phyloP scores from a whole-genome alignment of 1,139 yeast genomes.

The Waltiozyma solani region DNA sequence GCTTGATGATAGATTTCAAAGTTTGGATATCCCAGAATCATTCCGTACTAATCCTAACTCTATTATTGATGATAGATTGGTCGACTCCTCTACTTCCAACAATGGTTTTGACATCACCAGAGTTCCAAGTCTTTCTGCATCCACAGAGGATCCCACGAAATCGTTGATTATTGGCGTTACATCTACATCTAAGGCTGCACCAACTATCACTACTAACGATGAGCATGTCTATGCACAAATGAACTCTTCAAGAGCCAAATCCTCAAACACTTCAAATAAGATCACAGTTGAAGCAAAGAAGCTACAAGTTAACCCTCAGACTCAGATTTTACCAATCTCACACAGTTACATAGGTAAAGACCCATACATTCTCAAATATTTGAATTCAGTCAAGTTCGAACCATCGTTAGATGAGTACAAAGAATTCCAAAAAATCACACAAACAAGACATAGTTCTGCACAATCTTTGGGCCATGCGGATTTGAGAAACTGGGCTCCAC shows the following conservation, averaged over 20 bases:
- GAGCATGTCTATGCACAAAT: constrained; percentile 58
- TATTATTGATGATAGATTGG: background rate
- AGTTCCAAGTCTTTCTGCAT: constrained; percentile 3
- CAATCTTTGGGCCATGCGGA: no score
- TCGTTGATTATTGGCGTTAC: constrained; percentile 21
- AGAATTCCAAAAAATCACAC: constrained; percentile 37
- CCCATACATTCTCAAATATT: constrained; percentile 48
- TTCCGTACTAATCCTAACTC: background rate
- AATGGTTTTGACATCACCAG: background rate
- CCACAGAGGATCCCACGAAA: constrained; percentile 16
- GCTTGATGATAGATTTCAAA: background rate
- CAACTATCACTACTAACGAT: constrained; percentile 36
- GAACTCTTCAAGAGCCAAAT: constrained; percentile 27
- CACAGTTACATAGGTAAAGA: constrained; percentile 63
- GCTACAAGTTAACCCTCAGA: constrained; percentile 3
- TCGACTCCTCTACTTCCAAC: background rate
- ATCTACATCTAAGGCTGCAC: constrained; percentile 27
- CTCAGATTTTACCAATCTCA: constrained; percentile 9
- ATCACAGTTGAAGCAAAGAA: constrained; percentile 8
- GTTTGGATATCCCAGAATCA: background rate
- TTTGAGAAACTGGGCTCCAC: constrained; percentile 23
- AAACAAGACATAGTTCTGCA: constrained; percentile 11
- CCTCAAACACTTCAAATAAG: no score
- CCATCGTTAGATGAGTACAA: constrained; percentile 50
- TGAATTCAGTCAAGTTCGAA: constrained; percentile 42